Evolutionary conservation across 805 yeast genomes (phyloP), one percentile per base, ranked within the genome.

Genomic region (Dipodascopsis tothii): DNA sequence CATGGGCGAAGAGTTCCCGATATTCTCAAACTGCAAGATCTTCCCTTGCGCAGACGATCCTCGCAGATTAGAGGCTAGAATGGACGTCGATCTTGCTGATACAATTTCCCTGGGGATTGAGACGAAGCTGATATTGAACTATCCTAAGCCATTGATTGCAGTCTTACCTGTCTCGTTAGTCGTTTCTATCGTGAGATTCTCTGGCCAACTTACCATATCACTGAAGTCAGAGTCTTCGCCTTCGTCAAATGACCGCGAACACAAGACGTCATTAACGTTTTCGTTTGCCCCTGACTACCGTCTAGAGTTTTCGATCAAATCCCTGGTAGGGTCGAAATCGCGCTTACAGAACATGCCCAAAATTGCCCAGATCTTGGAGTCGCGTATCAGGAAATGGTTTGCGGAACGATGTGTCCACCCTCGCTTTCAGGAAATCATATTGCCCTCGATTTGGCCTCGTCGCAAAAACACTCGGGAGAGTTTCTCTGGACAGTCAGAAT

Each of bases 341-440:
- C 83, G 90, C 60, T 69, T 92, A 21, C 95, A 88, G 62, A 86
- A 92, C 57, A 84, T 92, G 14, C 98, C 99, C 5, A 87, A 92
- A 58, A 78, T 92, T 32, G 78, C 94, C 6, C 80, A 84, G 45
- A 67, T 92, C 34, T 79, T 92, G 33, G 97, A 92, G 60, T 77
- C 77, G 45, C 80, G 81, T 48, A 72, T 92, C 33, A 73, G 92
- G 50, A 79, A 79, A 43, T 87, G 96, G 94, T 88, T 92, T 59
- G 79, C 80, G 16, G 96, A 90, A 55, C 71, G 96, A 50, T 86
- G 95, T 59, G 92, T 92, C 9, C 94, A 86, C 53, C 99, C 99
- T 1, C 72, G 94, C 54, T 90, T 81, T 57, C 95, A 88, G 60
- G 81, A 85, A 39, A 78, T 92, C 23, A 74, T 73, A 56, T 64